Evolutionary conservation across 805 yeast genomes (phyloP).

Genomic region (Cyberlindnera mrakii): DNA sequence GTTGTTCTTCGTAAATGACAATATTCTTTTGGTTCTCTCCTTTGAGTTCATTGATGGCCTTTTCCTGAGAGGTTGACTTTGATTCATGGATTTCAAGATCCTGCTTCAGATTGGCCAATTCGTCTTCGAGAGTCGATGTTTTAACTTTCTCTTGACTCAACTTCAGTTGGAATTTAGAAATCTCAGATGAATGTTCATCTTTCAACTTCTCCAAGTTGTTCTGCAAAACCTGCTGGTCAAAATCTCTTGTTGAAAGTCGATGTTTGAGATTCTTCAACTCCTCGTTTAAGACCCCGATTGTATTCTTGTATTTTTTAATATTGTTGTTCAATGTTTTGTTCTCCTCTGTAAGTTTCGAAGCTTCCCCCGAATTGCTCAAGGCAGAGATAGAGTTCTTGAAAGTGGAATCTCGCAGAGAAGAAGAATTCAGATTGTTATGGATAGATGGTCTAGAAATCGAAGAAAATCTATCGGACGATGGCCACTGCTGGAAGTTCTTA

Average conservation of each 20-base stretch:
- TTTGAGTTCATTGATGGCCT: conserved; percentile 3
- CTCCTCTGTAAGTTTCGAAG: conserved; percentile 9
- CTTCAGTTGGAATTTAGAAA: conserved; percentile 3
- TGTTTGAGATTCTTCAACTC: conserved; percentile 14
- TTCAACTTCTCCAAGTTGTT: conserved; percentile 9
- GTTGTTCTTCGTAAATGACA: not conserved
- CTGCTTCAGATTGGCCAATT: conserved; percentile 3
- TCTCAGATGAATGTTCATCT: conserved; percentile 1
- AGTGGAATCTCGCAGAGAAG: not conserved
- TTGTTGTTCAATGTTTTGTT: conserved; percentile 7
- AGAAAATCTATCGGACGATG: conserved; percentile 21
- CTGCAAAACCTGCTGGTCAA: conserved; percentile 6
- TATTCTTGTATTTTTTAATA: conserved; percentile 8
- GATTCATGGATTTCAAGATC: conserved; percentile 4
- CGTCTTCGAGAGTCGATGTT: conserved; percentile 6
- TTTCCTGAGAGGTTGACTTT: not conserved
- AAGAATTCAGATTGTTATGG: conserved; percentile 5
- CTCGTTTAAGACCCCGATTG: conserved; percentile 8
- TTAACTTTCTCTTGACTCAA: conserved; percentile 20
- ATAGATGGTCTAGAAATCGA: conserved; percentile 8
- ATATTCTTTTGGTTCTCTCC: conserved; percentile 1
- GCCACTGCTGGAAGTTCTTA: conserved; percentile 44
- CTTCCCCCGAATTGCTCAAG: conserved; percentile 4
- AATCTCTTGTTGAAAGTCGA: conserved; percentile 9
- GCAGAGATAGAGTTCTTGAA: not conserved